Evolutionary conservation across 202 grass and related monocot species (phyloP).

Genomic region (Brachypodium distachyon): DNA sequence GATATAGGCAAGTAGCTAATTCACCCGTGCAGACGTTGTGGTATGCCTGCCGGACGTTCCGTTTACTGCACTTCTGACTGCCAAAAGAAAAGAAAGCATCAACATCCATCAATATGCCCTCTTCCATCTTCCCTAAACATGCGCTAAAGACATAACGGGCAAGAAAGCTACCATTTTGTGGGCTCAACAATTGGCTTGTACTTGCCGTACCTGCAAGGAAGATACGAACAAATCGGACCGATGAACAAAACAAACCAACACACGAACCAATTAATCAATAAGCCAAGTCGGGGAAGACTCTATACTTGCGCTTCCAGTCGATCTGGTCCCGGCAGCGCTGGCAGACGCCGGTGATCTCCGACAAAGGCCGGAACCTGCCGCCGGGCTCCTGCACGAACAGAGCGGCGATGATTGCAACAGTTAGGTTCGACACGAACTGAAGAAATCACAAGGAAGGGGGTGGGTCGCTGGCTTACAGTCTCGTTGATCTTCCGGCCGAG

Average conservation of each 20-base stretch:
- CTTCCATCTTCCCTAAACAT: background rate
- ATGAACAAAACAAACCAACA: background rate
- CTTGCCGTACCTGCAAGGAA: slow-evolving; percentile 72
- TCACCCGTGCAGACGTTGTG: slow-evolving; percentile 82
- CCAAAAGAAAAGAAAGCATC: background rate
- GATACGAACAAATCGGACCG: background rate
- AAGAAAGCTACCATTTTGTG: slow-evolving; percentile 55
- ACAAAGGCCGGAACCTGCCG: slow-evolving; percentile 56
- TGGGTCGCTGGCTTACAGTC: slow-evolving; percentile 27
- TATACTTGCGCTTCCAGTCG: slow-evolving; percentile 92
- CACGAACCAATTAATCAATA: background rate
- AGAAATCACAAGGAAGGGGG: background rate
- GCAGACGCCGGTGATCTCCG: slow-evolving; percentile 88
- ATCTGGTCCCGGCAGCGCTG: slow-evolving; percentile 87
- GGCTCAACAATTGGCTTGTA: slow-evolving; percentile 80
- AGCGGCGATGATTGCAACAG: background rate
- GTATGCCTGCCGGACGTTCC: slow-evolving; percentile 71
- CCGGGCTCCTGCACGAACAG: slow-evolving; percentile 55
- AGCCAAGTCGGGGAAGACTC: background rate
- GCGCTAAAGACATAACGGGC: background rate
- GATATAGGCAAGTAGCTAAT: background rate
- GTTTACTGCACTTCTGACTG: slow-evolving; percentile 84
- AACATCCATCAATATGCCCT: background rate
- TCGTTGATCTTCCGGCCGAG: slow-evolving; percentile 82
- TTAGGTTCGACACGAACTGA: background rate